phyloP scores from a whole-genome alignment of 148 eudicot species.

The Selenicereus undatus region DNA sequence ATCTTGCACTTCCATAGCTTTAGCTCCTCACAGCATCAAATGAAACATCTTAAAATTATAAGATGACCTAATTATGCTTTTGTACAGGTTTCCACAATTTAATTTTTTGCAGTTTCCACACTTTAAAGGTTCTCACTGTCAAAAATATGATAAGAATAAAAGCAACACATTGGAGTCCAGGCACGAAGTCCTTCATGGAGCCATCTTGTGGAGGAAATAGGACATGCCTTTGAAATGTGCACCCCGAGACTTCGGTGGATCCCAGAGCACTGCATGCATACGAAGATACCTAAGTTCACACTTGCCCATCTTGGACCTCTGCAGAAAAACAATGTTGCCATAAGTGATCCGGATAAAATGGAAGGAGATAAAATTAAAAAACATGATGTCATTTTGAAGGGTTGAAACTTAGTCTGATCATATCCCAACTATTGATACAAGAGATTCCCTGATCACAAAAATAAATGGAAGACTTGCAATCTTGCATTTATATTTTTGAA shows the following conservation, averaged over 20 bases:
- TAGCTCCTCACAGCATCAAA: not conserved
- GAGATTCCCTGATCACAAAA: slow-evolving; percentile 1
- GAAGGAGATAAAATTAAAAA: slow-evolving; percentile 4
- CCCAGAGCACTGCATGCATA: slow-evolving; percentile 99
- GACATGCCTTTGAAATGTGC: slow-evolving; percentile 89
- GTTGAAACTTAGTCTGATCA: not conserved
- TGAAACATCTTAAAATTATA: not conserved
- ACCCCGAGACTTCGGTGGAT: slow-evolving; percentile 98
- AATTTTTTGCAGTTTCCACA: too few relatives aligned
- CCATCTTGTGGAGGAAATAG: slow-evolving; percentile 5
- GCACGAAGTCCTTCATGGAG: not conserved
- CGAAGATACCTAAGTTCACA: slow-evolving; percentile 91
- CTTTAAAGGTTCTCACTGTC: not conserved
- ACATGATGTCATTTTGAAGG: not conserved
- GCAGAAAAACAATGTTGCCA: slow-evolving; percentile 22
- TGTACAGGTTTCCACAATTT: too few relatives aligned
- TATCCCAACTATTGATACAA: slow-evolving; percentile 8
- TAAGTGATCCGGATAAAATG: slow-evolving; percentile 1
- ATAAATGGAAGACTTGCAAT: not conserved
- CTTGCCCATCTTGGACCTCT: slow-evolving; percentile 99
- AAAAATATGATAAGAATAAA: too few relatives aligned
- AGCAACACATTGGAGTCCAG: not conserved
- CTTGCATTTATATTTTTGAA: not conserved
- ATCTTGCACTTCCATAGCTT: not conserved
- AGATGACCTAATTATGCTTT: too few relatives aligned